phyloP scores from a whole-genome alignment of 306 rosid species.

The Prunus mongolica region DNA sequence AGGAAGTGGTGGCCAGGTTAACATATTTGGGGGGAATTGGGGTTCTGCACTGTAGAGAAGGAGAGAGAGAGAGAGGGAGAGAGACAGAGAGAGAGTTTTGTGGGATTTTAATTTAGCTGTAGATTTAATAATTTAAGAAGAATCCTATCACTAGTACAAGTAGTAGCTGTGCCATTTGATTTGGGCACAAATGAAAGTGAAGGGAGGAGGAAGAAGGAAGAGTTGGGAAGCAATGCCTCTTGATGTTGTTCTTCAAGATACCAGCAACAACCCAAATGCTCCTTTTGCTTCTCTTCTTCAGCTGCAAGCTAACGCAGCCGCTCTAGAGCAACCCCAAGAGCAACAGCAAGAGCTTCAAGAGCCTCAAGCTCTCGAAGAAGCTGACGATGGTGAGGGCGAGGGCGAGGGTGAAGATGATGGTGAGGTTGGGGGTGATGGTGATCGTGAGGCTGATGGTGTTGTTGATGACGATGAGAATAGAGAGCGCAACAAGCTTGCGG shows the following conservation, averaged over 20 bases:
- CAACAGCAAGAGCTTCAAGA: slow-evolving; percentile 20
- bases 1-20: not conserved
- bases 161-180: not conserved
- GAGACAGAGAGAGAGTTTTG: not conserved
- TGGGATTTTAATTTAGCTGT: too few species aligned
- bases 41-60: not conserved
- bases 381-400: slow-evolving; percentile 10
- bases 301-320: not conserved
- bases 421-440: slow-evolving; percentile 26
- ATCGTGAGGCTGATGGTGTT: slow-evolving; percentile 30
- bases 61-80: not conserved
- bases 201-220: slow-evolving; percentile 44
- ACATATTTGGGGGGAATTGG: slow-evolving; percentile 1
- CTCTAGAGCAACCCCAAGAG: not conserved
- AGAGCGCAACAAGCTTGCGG: slow-evolving; percentile 49
- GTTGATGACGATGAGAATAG: slow-evolving; percentile 19
- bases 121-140: too few species aligned
- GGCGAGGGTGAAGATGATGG: slow-evolving; percentile 26
- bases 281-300: not conserved
- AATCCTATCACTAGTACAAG: not conserved
- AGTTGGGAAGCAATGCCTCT: slow-evolving; percentile 38
- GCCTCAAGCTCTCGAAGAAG: not conserved
- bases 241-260: not conserved
- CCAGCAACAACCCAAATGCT: not conserved
- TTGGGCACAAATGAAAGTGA: slow-evolving; percentile 31